Evolutionary conservation across 768 basidiomycete genomes (phyloP).

Genomic region (Tricholoma hemisulphureum): DNA sequence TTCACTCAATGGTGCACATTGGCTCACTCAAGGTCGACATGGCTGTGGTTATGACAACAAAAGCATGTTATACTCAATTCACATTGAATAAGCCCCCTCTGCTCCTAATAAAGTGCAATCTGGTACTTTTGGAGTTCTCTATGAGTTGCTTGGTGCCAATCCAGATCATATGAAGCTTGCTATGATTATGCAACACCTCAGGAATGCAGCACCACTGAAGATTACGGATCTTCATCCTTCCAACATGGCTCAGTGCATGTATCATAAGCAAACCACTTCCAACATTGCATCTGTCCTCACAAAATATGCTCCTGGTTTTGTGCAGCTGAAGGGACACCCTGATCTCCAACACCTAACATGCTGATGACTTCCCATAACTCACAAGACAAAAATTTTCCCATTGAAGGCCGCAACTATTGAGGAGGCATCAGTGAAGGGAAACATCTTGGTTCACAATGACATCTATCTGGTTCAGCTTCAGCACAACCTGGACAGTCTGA

Average conservation of each 20-base stretch:
- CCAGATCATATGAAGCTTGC: slow-evolving; percentile 19
- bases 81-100: slow-evolving; percentile 27
- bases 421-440: too few relatives aligned
- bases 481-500: too few relatives aligned
- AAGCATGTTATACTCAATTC: slow-evolving; percentile 29
- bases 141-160: slow-evolving; percentile 21
- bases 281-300: slow-evolving; percentile 6
- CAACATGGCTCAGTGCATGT: neutral
- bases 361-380: too few relatives aligned
- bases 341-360: too few relatives aligned
- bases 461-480: too few relatives aligned
- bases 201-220: slow-evolving; percentile 3
- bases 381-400: too few relatives aligned
- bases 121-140: slow-evolving; percentile 32
- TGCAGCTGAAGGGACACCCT: too few relatives aligned
- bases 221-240: slow-evolving; percentile 4
- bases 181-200: slow-evolving; percentile 21
- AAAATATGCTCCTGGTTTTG: slow-evolving; percentile 1
- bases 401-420: too few relatives aligned
- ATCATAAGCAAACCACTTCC: neutral
- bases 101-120: slow-evolving; percentile 33
- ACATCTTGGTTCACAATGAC: too few relatives aligned
- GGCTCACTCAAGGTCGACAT: slow-evolving; percentile 1
- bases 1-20: neutral
- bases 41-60: slow-evolving; percentile 20